Percentiles rank a stretch among this genome's conserved stretches.
Evolutionary conservation across 73 alveolate species (phyloP).

Genomic region (Uronychia setigera): DNA sequence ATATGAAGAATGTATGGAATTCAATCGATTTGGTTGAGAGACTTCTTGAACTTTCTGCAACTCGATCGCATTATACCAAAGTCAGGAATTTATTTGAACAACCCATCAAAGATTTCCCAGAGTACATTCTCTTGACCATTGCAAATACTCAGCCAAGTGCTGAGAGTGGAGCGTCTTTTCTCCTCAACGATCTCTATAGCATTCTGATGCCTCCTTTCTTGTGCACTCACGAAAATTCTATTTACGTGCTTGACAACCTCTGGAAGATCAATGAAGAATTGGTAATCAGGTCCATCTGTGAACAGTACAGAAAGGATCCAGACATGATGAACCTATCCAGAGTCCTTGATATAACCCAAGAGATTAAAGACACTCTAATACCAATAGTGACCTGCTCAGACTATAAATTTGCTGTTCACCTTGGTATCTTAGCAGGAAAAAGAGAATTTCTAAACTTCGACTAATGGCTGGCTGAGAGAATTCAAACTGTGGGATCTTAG

Average conservation of each 20-base stretch:
- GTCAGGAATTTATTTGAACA: slow-evolving; percentile 77
- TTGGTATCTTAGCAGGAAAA: slow-evolving; percentile 95
- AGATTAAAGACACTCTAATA: slow-evolving; percentile 88
- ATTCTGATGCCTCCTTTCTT: slow-evolving; percentile 72
- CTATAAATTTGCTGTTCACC: slow-evolving; percentile 91
- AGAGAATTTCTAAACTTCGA: slow-evolving; percentile 98
- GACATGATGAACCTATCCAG: slow-evolving; percentile 80
- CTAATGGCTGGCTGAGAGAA: slow-evolving; percentile 88
- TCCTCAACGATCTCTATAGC: slow-evolving; percentile 47
- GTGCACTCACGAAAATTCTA: slow-evolving; percentile 83
- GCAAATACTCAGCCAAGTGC: slow-evolving; percentile 60
- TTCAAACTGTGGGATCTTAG: slow-evolving; percentile 85
- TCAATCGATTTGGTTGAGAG: slow-evolving; percentile 83
- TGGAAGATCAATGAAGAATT: slow-evolving; percentile 86
- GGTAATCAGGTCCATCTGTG: slow-evolving; percentile 84
- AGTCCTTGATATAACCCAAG: slow-evolving; percentile 91
- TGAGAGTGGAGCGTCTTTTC: slow-evolving; percentile 35
- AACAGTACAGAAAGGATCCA: slow-evolving; percentile 82
- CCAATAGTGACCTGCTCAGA: slow-evolving; percentile 89
- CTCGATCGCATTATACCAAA: slow-evolving; percentile 65
- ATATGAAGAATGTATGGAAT: slow-evolving; percentile 57
- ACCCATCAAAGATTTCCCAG: slow-evolving; percentile 86
- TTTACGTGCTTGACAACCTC: slow-evolving; percentile 80
- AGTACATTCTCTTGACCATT: slow-evolving; percentile 73
- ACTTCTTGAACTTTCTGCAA: slow-evolving; percentile 77